Evolutionary conservation across 805 yeast genomes (phyloP), one percentile per base, ranked within the genome.

Genomic region (Torulaspora gathmanii): DNA sequence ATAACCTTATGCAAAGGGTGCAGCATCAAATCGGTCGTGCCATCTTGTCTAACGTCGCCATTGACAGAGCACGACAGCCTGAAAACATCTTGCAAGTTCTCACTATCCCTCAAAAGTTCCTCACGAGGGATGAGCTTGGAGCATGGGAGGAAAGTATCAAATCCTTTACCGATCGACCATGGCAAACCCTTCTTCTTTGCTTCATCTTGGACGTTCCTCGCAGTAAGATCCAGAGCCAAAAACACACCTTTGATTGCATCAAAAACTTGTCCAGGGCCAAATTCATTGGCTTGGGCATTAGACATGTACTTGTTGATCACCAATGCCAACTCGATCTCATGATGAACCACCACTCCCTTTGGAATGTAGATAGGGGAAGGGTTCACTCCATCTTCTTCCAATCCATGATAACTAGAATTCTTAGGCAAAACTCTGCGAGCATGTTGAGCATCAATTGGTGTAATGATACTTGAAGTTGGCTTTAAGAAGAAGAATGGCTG

Each of bases 151-250:
- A 93, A 93, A 0, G 99, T 91, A 61, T 93, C 99, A 64, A 89
- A 91, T 0, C 99, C 99, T 63, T 93, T 93, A 28, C 93, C 96
- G 53, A 89, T 87, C 4, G 91, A 69, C 99, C 99, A 93, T 4
- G 99, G 99, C 42, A 91, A 73, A 1, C 98, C 98, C 65, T 87
- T 88, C 68, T 75, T 77, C 68, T 93, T 93, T 29, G 96, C 96
- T 58, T 82, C 96, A 59, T 85, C 90, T 68, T 93, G 99, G 25
- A 93, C 95, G 59, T 90, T 88, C 64, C 99, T 78, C 0, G 96
- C 98, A 6, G 99, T 93, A 76, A 93, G 74, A 64, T 93, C 99
- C 38, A 93, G 77, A 0, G 97, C 90, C 50, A 93, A 71, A 1
- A 95, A 86, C 58, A 90, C 88, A 10, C 97, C 97, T 4, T 77